Base-by-base conservation (phyloP, 176 grass and related monocot genomes). In the Lolium perenne region DNA sequence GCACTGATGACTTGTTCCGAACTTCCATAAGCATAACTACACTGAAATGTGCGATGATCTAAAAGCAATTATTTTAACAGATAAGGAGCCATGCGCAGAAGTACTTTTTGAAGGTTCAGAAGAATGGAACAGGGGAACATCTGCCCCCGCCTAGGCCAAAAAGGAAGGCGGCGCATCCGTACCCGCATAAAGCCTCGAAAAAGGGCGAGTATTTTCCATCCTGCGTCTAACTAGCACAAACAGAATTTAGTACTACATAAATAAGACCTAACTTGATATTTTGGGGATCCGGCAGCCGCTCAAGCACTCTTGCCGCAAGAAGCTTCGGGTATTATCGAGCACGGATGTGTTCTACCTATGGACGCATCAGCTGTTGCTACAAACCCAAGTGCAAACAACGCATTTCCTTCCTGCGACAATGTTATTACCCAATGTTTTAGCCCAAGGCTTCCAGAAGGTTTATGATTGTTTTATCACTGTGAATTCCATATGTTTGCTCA, bases 11-110 rank as follows among this genome's bases (percentile, higher is more conserved):
- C 41, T 43, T 43, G 41, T 43, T 43, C 41, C 41, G 3, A 43
- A 43, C 41, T 43, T 43, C 41, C 4, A 43, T 35, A 35, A 35
- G 32, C 32, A 43, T 5, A 43, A 43, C 41, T 43, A 43, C 4
- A 43, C 8, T 7, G 41, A 43, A 5, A 6, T 43, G n/a, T 54
- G 60, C 5, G 23, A 43, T 84, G 49, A 87, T 84, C 81, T 91
- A 87, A 91, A 51, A 8, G 74, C 68, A 91, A 59, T 80, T 87
- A 2, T 29, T 57, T 84, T 94, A 58, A 80, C 82, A 98, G 97
- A 95, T 98, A 60, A 98, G 97, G 84, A 98, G 97, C 75, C 97
- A 98, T 38, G 97, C 97, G 3, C 97, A 98, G 66, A 98, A 98
- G 78, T 94, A 98, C 75, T 95, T 95, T 89, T 78, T 94, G 72